Evolutionary conservation across 495 filamentous ascomycete species (phyloP).

Genomic region (Penicillium coprophilum): DNA sequence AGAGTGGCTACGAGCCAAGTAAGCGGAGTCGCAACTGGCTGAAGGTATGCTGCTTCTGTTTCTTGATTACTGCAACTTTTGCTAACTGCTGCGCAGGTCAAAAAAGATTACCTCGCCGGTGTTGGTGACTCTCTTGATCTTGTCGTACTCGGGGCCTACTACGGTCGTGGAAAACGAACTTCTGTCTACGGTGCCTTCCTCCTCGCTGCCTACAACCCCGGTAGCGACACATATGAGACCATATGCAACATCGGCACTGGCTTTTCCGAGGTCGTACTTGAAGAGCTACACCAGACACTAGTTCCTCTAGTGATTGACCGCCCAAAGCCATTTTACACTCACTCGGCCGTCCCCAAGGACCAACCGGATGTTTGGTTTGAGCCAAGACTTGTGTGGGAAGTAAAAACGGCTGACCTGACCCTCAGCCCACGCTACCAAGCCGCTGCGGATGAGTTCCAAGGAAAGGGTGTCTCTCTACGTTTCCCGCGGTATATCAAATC

Average conservation of each 20-base stretch:
- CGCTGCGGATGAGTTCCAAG: slow-evolving; percentile 57
- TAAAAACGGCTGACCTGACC: slow-evolving; percentile 93
- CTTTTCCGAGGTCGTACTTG: slow-evolving; percentile 83
- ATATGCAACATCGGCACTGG: slow-evolving; percentile 98
- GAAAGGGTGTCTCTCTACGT: slow-evolving; percentile 81
- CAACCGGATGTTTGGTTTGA: slow-evolving; percentile 99
- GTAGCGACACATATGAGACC: slow-evolving; percentile 78
- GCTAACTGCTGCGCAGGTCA: slow-evolving; percentile 57
- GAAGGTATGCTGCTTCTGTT: slow-evolving; percentile 58
- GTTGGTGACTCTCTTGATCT: slow-evolving; percentile 95
- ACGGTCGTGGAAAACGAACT: slow-evolving; percentile 91
- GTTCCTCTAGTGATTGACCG: slow-evolving; percentile 74
- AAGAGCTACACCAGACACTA: slow-evolving; percentile 74
- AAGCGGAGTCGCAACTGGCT: slow-evolving; percentile 97
- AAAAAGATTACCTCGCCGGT: slow-evolving; percentile 94
- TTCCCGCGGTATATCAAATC: slow-evolving; percentile 91
- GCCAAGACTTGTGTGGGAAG: slow-evolving; percentile 91
- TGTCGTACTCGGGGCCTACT: slow-evolving; percentile 92
- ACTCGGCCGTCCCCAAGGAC: slow-evolving; percentile 78
- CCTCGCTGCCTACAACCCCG: slow-evolving; percentile 85
- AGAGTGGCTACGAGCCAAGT: slow-evolving; percentile 91
- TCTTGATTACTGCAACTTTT: not conserved
- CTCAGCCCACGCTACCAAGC: slow-evolving; percentile 91
- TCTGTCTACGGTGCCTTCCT: slow-evolving; percentile 94
- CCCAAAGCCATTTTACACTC: slow-evolving; percentile 91